Evolutionary conservation across 2,329 filamentous ascomycete genomes (phyloP), one percentile per base, ranked within the genome.

Genomic region (Nakataea oryzae): DNA sequence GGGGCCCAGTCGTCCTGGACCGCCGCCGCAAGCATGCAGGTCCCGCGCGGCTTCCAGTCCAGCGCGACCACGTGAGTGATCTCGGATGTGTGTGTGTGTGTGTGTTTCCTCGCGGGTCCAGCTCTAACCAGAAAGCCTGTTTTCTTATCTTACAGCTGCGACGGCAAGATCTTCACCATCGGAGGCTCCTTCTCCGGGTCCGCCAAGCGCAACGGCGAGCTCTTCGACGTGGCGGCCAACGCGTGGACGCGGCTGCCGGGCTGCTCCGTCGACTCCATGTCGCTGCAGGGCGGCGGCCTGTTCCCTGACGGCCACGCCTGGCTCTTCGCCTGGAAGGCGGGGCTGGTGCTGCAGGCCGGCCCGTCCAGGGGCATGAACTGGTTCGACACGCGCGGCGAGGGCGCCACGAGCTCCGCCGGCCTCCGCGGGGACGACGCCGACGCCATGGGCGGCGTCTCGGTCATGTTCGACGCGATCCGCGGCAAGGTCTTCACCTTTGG

Each of bases 231-330:
- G 1, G 64, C 61, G 1, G 65, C 68, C 3, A 75, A 79, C 55
- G 69, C 68, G 3, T 83, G 80, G 80, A 73, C 71, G 0, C 63
- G 70, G 14, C 66, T 81, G 0, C 64, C 70, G 0, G 74, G 74
- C 14, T 72, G 72, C 34, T 69, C 72, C 6, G 75, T 78, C 2
- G 72, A 70, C 4, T 74, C 75, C 0, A 81, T 81, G 70, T 69
- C 81, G 56, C 84, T 79, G 6, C 65, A 69, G 6, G 80, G 81
- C 64, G 30, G 30, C 30, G 65, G 65, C 13, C 66, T 71, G 61
- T 77, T 77, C 9, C 66, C 74, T 9, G 81, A 84, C 62, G 83
- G 83, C 65, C 81, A 84, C 66, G 80, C 69, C 21, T 83, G 80
- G 81, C 72, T 82, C 0, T 80, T 81, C 62, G 74, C 69, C 17